These are phyloP conservation scores for Apiotrichum montevideense DNA, from an alignment of 1,284 basidiomycete species.

Conservation along the genomic window DNA sequence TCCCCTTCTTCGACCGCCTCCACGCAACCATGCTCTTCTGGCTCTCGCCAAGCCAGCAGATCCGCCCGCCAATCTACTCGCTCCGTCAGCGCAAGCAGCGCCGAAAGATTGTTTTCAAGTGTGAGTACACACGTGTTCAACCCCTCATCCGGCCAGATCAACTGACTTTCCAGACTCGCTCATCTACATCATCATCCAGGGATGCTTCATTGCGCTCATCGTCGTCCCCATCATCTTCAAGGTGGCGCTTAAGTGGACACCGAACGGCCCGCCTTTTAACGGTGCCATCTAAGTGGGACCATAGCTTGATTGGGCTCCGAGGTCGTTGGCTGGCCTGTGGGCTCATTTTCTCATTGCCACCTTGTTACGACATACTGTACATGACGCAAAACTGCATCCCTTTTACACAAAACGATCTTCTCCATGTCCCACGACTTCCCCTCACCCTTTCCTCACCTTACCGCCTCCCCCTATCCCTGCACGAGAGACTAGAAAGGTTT, in stretches of 20 bases:
- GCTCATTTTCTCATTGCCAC: neutral
- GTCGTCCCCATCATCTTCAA: slow-evolving; percentile 52
- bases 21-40: slow-evolving; percentile 79
- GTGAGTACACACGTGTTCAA: too few species aligned
- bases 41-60: slow-evolving; percentile 67
- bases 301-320: too few species aligned
- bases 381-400: neutral
- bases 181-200: slow-evolving; percentile 70
- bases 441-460: neutral
- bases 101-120: slow-evolving; percentile 66
- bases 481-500: neutral
- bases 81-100: slow-evolving; percentile 79
- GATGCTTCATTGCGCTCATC: slow-evolving; percentile 65
- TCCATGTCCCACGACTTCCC: too few species aligned
- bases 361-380: neutral
- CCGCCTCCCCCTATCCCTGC: neutral
- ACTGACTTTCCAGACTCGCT: slow-evolving; percentile 51
- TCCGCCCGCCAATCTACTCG: slow-evolving; percentile 86
- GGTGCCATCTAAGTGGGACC: slow-evolving; percentile 31
- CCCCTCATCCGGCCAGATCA: too few species aligned
- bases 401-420: neutral
- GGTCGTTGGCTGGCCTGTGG: neutral
- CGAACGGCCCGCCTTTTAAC: slow-evolving; percentile 46
- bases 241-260: slow-evolving; percentile 57
- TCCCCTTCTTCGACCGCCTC: slow-evolving; percentile 78